These are phyloP conservation scores for Rhinocladiella similis DNA, from an alignment of 2,329 filamentous ascomycete genomes.

Conservation along the genomic window DNA sequence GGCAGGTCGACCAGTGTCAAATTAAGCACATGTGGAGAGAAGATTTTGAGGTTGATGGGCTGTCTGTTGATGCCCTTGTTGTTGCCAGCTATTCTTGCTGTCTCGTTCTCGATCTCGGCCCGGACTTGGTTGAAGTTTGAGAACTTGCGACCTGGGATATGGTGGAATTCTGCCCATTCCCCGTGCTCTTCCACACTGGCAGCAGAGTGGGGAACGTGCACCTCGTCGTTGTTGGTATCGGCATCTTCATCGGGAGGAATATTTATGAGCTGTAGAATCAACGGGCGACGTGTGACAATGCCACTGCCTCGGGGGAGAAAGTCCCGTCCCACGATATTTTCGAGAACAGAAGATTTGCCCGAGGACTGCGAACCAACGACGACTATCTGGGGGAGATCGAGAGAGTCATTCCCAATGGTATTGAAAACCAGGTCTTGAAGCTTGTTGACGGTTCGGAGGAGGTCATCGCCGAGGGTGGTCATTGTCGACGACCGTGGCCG, in stretches of 20 bases:
- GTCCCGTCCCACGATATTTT: constrained; percentile 97
- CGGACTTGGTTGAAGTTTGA: constrained; percentile 92
- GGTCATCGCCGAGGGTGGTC: constrained; percentile 93
- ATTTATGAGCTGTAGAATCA: constrained; percentile 98
- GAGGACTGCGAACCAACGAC: constrained; percentile 98
- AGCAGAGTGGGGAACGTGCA: constrained; percentile 72
- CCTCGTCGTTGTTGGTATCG: constrained; percentile 62
- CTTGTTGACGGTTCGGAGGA: constrained; percentile 95
- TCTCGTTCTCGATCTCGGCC: constrained; percentile 96
- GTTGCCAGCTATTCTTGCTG: constrained; percentile 86
- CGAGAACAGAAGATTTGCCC: constrained; percentile 95
- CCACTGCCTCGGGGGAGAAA: constrained; percentile 95
- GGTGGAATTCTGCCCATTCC: constrained; percentile 95
- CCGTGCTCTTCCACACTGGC: constrained; percentile 67
- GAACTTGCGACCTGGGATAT: constrained; percentile 85
- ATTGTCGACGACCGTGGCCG: constrained; percentile 50
- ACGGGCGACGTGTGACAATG: constrained; percentile 89
- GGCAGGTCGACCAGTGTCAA: constrained; percentile 94
- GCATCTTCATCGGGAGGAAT: constrained; percentile 65
- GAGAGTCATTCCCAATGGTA: constrained; percentile 97
- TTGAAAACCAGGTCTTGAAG: constrained; percentile 99
- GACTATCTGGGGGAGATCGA: constrained; percentile 97
- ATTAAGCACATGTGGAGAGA: constrained; percentile 94
- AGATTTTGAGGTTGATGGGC: constrained; percentile 97
- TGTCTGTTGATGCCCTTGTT: constrained; percentile 99